phyloP scores from a whole-genome alignment of 2,329 filamentous ascomycete species.

The Venturia pyrina region DNA sequence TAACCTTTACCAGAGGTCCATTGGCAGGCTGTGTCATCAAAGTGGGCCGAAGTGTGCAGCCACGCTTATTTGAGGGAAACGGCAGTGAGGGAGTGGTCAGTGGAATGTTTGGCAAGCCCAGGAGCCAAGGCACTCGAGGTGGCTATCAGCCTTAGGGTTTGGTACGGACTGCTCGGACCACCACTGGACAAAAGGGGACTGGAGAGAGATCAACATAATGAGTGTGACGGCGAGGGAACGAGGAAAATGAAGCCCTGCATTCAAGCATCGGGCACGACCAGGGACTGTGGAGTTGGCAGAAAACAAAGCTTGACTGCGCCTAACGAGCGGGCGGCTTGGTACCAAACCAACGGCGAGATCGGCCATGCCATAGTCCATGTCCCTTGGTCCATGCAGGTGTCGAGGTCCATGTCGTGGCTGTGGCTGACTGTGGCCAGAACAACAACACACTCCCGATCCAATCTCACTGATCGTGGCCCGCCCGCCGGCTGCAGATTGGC shows the following conservation, averaged over 20 bases:
- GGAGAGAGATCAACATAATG: background rate
- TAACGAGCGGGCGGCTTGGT: background rate
- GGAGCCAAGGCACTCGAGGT: background rate
- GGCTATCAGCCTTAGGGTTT: constrained; percentile 5
- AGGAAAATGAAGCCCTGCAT: constrained; percentile 6
- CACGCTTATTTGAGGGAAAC: background rate
- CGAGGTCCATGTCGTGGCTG: too few relatives aligned
- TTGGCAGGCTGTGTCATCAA: constrained; percentile 1
- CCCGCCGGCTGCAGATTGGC: too few relatives aligned
- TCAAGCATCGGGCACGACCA: background rate
- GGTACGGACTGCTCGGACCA: constrained; percentile 6
- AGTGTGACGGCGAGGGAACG: constrained; percentile 5
- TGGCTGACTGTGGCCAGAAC: background rate
- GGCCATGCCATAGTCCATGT: background rate
- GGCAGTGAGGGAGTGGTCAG: background rate
- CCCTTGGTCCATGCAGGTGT: too few relatives aligned
- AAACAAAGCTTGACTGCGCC: background rate
- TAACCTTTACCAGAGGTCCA: background rate
- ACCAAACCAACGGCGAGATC: background rate
- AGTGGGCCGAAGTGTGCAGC: background rate
- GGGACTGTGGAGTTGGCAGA: background rate
- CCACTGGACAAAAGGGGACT: background rate
- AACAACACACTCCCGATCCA: background rate
- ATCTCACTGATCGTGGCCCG: background rate
- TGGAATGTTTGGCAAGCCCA: background rate